A percentile compares a stretch with the other conserved stretches of the same genome.
These are phyloP conservation scores for Fusarium nodosum DNA, from an alignment of 2,329 filamentous ascomycete species.

Conservation along the genomic window DNA sequence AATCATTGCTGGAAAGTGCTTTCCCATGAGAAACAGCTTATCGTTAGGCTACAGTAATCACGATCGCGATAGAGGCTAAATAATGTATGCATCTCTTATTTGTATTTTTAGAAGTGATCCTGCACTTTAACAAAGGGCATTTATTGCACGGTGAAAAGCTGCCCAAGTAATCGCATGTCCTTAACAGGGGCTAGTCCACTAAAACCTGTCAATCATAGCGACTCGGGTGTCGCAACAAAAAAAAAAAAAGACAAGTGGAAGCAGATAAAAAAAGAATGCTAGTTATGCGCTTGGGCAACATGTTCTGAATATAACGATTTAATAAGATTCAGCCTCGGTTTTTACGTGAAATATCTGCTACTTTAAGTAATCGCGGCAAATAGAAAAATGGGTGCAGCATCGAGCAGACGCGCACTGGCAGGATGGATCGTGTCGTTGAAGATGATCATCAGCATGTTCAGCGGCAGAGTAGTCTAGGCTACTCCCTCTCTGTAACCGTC, in stretches of 20 bases:
- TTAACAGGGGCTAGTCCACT: neutral
- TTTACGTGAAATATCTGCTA: rapidly evolving
- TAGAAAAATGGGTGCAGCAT: neutral
- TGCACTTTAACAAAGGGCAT: neutral
- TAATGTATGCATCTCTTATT: neutral
- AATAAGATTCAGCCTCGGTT: neutral
- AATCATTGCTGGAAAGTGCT: neutral
- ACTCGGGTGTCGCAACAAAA: neutral
- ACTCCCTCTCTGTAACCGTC: too few species aligned
- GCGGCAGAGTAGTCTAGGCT: neutral
- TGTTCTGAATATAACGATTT: neutral
- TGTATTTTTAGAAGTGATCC: too few species aligned
- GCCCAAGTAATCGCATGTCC: neutral
- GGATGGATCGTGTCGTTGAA: neutral
- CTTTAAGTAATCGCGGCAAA: neutral
- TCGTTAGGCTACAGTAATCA: rapidly evolving
- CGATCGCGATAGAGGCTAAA: neutral
- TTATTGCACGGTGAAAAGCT: neutral
- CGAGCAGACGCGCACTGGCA: rapidly evolving
- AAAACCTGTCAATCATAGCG: neutral
- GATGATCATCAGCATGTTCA: neutral
- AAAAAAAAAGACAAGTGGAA: too few species aligned
- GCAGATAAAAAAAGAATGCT: neutral
- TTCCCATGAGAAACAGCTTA: neutral
- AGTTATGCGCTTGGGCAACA: neutral